Base-by-base conservation (phyloP, 805 yeast genomes). In the Nakazawaea populi region DNA sequence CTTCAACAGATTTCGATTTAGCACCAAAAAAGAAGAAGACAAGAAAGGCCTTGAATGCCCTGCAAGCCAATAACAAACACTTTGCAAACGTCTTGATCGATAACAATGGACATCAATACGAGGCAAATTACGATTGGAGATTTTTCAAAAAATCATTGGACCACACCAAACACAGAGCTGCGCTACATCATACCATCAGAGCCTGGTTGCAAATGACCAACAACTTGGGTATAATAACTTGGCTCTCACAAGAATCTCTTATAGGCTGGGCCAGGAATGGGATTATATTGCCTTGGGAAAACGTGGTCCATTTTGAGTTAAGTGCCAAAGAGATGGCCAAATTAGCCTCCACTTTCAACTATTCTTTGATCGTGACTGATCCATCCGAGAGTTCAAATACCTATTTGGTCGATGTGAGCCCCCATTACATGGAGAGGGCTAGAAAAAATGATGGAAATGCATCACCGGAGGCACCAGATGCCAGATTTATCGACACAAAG, bases 81-180 rank as follows among this genome's bases (percentile, higher is more conserved):
- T 70, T 68, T 54, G 54, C 65, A 48, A 61, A 70, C 49, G 55
- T 67, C 12, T 59, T 65, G 35, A 57, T 61, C 30, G 53, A 59
- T 37, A 62, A 68, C 45, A 61, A 60, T 30, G 60, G 63, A 44
- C 69, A 68, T 57, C 58, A 58, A 4, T 64, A 62, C 10, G 68
- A 63, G 37, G 64, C 73, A 65, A 70, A 64, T 49, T 83, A 82
- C 58, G 89, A 84, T 62, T 82, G 87, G 86, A 72, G 88, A 53
- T 83, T 82, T 57, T 84, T 82, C 72, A 74, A 73, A 55, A 62
- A 67, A 46, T 65, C 72, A 38, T 63, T 73, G n/a, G 57, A 58
- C 34, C 65, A 64, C 38, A 57, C 65, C 37, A 68, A 66, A 42
- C 72, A 72, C 53, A 65, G 69, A 55, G 76, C 72, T 12, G 71